A percentile compares a stretch with the other conserved stretches of the same genome.
Evolutionary conservation across 2,329 filamentous ascomycete species (phyloP).

Genomic region (Ophiostoma ips): DNA sequence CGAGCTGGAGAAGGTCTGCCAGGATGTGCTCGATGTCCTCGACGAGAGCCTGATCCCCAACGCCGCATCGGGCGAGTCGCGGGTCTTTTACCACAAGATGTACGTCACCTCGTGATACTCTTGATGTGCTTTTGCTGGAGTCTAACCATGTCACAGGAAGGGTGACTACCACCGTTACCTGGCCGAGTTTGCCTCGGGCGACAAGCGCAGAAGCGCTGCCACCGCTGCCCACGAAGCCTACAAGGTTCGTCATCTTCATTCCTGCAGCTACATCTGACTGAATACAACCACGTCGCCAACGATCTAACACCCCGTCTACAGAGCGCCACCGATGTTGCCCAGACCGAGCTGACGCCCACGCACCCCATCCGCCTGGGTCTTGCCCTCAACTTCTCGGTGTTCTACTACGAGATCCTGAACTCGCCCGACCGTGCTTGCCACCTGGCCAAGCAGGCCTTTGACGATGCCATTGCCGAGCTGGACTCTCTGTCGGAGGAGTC

Average conservation of each 20-base stretch:
- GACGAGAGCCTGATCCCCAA: slow-evolving; percentile 90
- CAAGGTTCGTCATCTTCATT: slow-evolving; percentile 45
- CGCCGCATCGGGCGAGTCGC: slow-evolving; percentile 90
- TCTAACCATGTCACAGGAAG: slow-evolving; percentile 51
- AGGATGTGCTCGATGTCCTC: slow-evolving; percentile 90
- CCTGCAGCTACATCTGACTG: too few relatives aligned
- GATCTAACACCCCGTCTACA: slow-evolving; percentile 23
- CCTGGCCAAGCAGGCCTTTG: slow-evolving; percentile 89
- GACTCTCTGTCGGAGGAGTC: slow-evolving; percentile 96
- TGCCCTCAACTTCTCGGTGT: slow-evolving; percentile 51
- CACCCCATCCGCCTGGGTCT: slow-evolving; percentile 89
- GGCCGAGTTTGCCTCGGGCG: slow-evolving; percentile 87
- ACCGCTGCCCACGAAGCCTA: slow-evolving; percentile 93
- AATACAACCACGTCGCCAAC: not conserved
- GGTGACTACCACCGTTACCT: slow-evolving; percentile 99
- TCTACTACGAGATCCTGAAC: slow-evolving; percentile 78
- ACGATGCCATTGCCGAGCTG: slow-evolving; percentile 96
- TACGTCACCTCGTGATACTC: slow-evolving; percentile 24
- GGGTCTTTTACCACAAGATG: slow-evolving; percentile 99
- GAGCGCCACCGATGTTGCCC: slow-evolving; percentile 85
- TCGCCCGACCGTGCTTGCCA: slow-evolving; percentile 97
- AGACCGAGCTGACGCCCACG: slow-evolving; percentile 78
- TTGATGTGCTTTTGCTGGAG: not conserved
- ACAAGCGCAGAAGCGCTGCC: slow-evolving; percentile 89
- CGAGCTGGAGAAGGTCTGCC: slow-evolving; percentile 94